Percentiles rank a stretch among this genome's conserved stretches.
These are phyloP conservation scores for Thalassiosira sp. DNA, from an alignment of 352 stramenopile species.

Conservation along the genomic window DNA sequence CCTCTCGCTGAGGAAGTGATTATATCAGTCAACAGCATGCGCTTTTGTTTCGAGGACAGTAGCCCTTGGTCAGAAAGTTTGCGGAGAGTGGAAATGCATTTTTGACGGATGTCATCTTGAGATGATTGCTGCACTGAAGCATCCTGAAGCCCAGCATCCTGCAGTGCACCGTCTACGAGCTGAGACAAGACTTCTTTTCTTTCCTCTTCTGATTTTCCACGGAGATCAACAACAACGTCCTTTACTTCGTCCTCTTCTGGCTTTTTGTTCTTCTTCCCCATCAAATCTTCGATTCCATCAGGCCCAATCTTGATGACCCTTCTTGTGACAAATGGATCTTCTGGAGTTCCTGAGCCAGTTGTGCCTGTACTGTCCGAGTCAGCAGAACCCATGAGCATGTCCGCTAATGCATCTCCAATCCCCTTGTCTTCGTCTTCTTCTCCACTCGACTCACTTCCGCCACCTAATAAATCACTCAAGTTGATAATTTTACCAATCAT, in stretches of 20 bases:
- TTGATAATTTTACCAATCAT: slow-evolving; percentile 34
- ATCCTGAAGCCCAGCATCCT: slow-evolving; percentile 15
- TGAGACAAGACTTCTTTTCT: slow-evolving; percentile 26
- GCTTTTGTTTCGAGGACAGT: slow-evolving; percentile 77
- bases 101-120: slow-evolving; percentile 40
- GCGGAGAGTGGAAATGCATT: slow-evolving; percentile 68
- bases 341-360: slow-evolving; percentile 39
- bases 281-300: slow-evolving; percentile 32
- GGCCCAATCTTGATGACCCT: slow-evolving; percentile 48
- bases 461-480: slow-evolving; percentile 49
- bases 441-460: slow-evolving; percentile 36
- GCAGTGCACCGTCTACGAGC: slow-evolving; percentile 19
- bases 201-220: slow-evolving; percentile 40
- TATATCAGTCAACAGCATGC: slow-evolving; percentile 77
- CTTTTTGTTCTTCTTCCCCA: slow-evolving; percentile 31
- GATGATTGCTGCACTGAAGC: slow-evolving; percentile 10
- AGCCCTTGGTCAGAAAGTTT: slow-evolving; percentile 64
- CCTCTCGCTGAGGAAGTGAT: slow-evolving; percentile 71
- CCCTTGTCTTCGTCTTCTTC: slow-evolving; percentile 35
- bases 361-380: slow-evolving; percentile 28
- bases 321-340: slow-evolving; percentile 46
- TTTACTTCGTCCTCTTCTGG: slow-evolving; percentile 36
- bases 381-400: slow-evolving; percentile 21
- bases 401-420: slow-evolving; percentile 30
- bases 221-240: slow-evolving; percentile 44